Conservation (phyloP, 768 basidiomycete species). For the Auriscalpium vulgare region DNA sequence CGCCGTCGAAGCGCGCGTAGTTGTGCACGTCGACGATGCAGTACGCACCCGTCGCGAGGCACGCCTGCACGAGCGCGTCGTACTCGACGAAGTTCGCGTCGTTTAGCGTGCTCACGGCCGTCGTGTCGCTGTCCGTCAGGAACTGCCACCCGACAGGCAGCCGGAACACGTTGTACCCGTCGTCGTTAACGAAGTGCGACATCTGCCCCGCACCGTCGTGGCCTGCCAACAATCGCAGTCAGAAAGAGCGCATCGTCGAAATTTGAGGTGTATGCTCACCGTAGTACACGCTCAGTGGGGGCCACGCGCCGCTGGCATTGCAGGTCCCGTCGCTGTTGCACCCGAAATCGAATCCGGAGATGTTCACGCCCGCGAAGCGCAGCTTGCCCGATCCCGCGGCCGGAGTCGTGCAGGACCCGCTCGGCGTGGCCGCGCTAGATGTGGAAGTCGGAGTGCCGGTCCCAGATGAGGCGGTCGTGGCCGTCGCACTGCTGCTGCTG, state of each 20-base stretch:
- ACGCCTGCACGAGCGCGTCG: constrained; percentile 42
- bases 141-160: constrained; percentile 57
- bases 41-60: constrained; percentile 39
- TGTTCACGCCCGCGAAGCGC: constrained; percentile 40
- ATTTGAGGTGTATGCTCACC: constrained; percentile 20
- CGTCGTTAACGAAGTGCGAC: constrained; percentile 48
- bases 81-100: constrained; percentile 39
- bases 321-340: constrained; percentile 39
- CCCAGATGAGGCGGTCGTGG: constrained; percentile 1
- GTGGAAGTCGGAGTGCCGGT: constrained; percentile 16
- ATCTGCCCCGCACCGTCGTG: constrained; percentile 48
- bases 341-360: constrained; percentile 50
- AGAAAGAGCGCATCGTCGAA: background rate
- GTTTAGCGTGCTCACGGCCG: constrained; percentile 29
- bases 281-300: constrained; percentile 38
- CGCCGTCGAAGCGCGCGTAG: constrained; percentile 48
- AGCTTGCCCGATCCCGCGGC: constrained; percentile 19
- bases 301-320: constrained; percentile 29
- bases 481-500: constrained; percentile 7
- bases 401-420: constrained; percentile 1
- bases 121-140: constrained; percentile 30
- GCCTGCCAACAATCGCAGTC: constrained; percentile 15
- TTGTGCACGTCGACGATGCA: constrained; percentile 57
- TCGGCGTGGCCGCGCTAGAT: constrained; percentile 18
- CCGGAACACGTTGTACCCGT: constrained; percentile 51